Evolutionary conservation across 768 basidiomycete genomes (phyloP), one percentile per base, ranked within the genome.

Genomic region (Scleroderma citrinum): DNA sequence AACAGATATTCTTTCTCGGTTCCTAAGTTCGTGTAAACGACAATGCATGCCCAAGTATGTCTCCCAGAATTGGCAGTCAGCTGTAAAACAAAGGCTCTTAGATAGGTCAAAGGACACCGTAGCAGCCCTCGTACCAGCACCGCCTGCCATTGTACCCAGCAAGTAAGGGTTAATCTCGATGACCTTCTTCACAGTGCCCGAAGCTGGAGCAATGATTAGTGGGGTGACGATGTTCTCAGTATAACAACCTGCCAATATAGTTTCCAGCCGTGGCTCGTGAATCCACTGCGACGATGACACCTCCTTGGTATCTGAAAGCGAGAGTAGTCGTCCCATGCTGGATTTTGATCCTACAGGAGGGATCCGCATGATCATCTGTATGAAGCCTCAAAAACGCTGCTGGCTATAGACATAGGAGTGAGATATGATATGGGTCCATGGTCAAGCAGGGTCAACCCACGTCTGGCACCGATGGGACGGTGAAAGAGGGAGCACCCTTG

Each of bases 61-160:
- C 67, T 99, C 96, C 96, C 95, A 97, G 72, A 81, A 92, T 63
- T 95, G 92, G 61, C 92, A 93, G 65, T 94, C 91, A 48, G 92
- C 92, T 90, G 54, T n/a, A 29, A 29, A 29, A 55, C 38, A 35
- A 26, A 19, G 35, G 46, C 19, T 48, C 52, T 26, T 47, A 53
- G 42, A 59, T 35, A 8, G 2, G 31, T 8, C 23, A 41, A 47
- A 47, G 11, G 53, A 32, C 48, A 2, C 32, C 30, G 16, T n/a
- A n/a, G n/a, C 26, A 36, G 46, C 20, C 44, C 14, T 75, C 77
- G 56, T 62, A 84, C 93, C 95, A 59, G 96, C 96, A 69, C 95
- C 95, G 69, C 96, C 96, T 54, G 96, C 96, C 95, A 99, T 98
- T 2, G 96, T 99, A 53, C 96, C 96, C n/a, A 99, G 79, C 44